Base-by-base conservation (phyloP, 176 grass and related monocot species). In the Aechmea fasciata region DNA sequence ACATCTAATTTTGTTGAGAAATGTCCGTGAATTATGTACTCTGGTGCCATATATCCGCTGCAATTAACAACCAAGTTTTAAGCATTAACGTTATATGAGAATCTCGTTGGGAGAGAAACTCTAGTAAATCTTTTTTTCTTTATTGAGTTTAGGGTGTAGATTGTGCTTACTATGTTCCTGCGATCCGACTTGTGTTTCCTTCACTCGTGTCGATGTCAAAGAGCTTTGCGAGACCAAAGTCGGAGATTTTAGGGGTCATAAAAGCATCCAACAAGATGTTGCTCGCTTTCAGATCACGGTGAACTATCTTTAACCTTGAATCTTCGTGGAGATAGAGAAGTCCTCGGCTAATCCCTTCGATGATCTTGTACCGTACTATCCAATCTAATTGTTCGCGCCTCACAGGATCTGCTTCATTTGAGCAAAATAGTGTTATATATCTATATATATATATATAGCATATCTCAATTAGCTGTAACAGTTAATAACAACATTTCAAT, bases 1-100 rank as follows among this genome's bases (percentile, higher is more conserved):
- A 91, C 80, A 54, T 87, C 88, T 1, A 80, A 91, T 24, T 87
- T 91, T 22, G 77, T 51, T 0, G 80, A 91, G 80, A 87, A 83
- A 29, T 29, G 24, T 61, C 83, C 87, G 17, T 28, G 76, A 28
- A 75, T 24, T 9, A 70, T 76, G 72, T 90, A 90, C 33, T 90
- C 80, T 5, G 83, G 87, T 23, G 80, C 76, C 87, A 90, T 90
- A 73, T 90, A 90, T 14, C 87, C 87, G 2, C 83, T 90, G 79
- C 22, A 69, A 50, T 51, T 54, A 3, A 52, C 49, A 59, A 52
- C 13, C 13, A 11, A 10, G 13, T 0, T 15, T 5, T 57, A 23
- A 23, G 22, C 0, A 23, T 23, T 23, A 23, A 23, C 22, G 1
- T 23, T 23, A 23, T 23, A 23, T 23, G 22, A 23, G 22, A 23